These are phyloP conservation scores for Chrysopogon serrulatus DNA, from an alignment of 176 grass and related monocot species.

Conservation along the genomic window DNA sequence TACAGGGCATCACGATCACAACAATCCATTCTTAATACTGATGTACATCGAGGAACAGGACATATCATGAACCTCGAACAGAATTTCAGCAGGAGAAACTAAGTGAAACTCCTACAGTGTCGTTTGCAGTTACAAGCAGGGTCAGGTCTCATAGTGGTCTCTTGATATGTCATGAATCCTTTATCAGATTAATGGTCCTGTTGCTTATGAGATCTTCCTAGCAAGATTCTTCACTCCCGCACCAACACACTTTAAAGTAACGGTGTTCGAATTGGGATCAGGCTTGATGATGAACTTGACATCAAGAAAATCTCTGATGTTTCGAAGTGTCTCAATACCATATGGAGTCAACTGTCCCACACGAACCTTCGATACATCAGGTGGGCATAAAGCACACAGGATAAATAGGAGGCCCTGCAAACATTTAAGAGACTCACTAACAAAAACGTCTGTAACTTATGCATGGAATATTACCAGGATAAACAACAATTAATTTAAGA, in stretches of 20 bases:
- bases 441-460: background rate
- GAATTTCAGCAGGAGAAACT: background rate
- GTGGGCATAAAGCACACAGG: constrained; percentile 74
- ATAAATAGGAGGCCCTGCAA: constrained; percentile 82
- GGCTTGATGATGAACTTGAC: constrained; percentile 81
- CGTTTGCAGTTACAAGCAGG: background rate
- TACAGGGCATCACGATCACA: too few species aligned
- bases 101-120: background rate
- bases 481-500: background rate
- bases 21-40: too few species aligned
- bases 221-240: constrained; percentile 73
- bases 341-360: constrained; percentile 76
- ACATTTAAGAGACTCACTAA: constrained; percentile 7
- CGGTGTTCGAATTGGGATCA: constrained; percentile 57
- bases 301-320: constrained; percentile 81
- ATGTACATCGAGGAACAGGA: too few species aligned
- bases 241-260: constrained; percentile 81
- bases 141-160: background rate
- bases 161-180: background rate
- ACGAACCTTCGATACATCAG: constrained; percentile 71
- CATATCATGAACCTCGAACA: background rate
- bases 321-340: constrained; percentile 72
- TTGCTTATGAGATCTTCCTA: constrained; percentile 59
- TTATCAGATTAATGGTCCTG: background rate
- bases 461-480: background rate